phyloP scores from a whole-genome alignment of 225 moss, liverwort and hornwort species.

The Climacium dendroides region DNA sequence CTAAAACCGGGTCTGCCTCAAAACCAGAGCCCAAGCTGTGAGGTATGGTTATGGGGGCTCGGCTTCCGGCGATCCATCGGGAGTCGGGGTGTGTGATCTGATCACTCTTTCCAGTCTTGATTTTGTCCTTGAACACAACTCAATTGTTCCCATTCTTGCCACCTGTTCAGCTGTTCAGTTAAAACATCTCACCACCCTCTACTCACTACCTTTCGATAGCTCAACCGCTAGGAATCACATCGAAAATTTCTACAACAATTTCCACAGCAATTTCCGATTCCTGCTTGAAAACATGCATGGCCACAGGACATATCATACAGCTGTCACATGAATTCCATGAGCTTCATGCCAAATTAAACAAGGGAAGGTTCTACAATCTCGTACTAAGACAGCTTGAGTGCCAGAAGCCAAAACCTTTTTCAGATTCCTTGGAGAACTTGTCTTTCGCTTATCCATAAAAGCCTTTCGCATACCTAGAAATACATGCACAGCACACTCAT shows the following conservation, averaged over 20 bases:
- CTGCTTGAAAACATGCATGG: background rate
- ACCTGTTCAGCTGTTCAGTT: background rate
- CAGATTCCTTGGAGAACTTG: background rate
- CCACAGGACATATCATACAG: background rate
- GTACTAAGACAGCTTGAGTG: background rate
- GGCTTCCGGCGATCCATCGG: background rate
- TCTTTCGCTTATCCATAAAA: background rate
- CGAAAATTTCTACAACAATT: background rate
- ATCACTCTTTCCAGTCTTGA: background rate
- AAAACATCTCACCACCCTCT: background rate
- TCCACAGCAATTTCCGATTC: background rate
- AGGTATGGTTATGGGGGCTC: background rate
- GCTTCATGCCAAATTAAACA: background rate
- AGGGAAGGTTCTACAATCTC: background rate
- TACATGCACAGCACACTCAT: background rate
- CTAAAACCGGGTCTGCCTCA: background rate
- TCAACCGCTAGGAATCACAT: background rate
- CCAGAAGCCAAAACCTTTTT: background rate
- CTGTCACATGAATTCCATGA: background rate
- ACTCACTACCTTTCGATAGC: background rate
- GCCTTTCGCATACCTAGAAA: background rate
- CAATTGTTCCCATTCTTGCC: background rate
- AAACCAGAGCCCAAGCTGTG: background rate
- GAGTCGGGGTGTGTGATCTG: background rate
- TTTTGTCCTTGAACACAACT: background rate